Evolutionary conservation across 345 rosid genomes (phyloP), one percentile per base, ranked within the genome.

Genomic region (Crucihimalaya himalaica): DNA sequence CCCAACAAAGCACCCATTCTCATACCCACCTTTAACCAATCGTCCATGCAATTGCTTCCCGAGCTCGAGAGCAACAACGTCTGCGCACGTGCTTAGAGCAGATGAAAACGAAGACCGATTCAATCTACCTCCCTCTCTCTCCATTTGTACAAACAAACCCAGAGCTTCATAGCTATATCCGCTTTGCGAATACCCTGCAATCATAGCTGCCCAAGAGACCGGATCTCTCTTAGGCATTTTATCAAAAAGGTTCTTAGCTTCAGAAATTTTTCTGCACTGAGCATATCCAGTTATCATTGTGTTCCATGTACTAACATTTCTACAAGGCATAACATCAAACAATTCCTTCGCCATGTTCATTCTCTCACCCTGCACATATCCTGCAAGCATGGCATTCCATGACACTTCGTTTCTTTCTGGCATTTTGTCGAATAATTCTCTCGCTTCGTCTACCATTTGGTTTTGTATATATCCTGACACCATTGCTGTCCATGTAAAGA

Each of bases 311-410:
- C 84, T 78, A 63, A 78, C 70, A 63, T 88, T 79, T 12, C 75
- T 66, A 46, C 45, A 77, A 57, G 86, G 85, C 89, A 88, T 86
- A 46, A 60, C 76, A 47, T 88, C 91, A 10, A 88, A 88, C 74
- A 88, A 66, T 35, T 86, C 80, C 76, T 79, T 81, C 8, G 94
- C 94, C 83, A 69, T 83, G 60, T 77, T 85, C 79, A 88, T 76
- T 77, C 58, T 79, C 73, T 79, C 79, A 7, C 66, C 58, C 76
- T 88, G 88, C 23, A 84, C 91, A 79, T 85, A 88, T 35, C 91
- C 94, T 1, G 87, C 86, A 77, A 86, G 81, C 88, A 88, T 88
- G 15, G 94, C 89, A 78, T 86, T 88, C 89, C 91, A 88, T 6
- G 93, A 82, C 28, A 83, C 81, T 46, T 80, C 68, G 76, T 88